Conservation (phyloP, 768 basidiomycete genomes). For the Tylopilus rubrobrunneus region DNA sequence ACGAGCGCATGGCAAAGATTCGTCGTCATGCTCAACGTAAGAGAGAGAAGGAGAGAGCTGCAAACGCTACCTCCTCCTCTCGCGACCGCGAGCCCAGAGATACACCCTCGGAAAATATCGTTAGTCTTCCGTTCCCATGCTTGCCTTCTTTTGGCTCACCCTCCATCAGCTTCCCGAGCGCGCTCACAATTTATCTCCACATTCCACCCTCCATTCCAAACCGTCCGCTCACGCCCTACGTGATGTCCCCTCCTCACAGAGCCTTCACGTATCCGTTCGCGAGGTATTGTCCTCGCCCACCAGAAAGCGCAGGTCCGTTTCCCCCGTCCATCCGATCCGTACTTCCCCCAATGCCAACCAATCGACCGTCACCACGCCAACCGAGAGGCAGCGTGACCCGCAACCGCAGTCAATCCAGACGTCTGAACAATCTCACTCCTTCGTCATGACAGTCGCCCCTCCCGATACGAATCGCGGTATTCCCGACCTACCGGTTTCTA, state of each 20-base stretch:
- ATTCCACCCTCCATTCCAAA: slow-evolving; percentile 21
- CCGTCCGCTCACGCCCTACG: slow-evolving; percentile 20
- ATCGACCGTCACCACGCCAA: slow-evolving; percentile 17
- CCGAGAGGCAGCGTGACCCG: slow-evolving; percentile 10
- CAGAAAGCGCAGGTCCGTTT: slow-evolving; percentile 10
- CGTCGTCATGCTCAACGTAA: slow-evolving; percentile 88
- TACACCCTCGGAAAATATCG: slow-evolving; percentile 38
- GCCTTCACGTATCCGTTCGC: slow-evolving; percentile 12
- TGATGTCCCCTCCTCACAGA: slow-evolving; percentile 24
- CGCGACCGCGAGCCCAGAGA: slow-evolving; percentile 26
- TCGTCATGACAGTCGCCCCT: slow-evolving; percentile 43
- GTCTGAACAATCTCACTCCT: slow-evolving; percentile 32
- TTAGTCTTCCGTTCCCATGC: slow-evolving; percentile 26
- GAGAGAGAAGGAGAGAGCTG: slow-evolving; percentile 56
- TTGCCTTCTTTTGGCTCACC: not conserved
- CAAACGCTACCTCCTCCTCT: slow-evolving; percentile 21
- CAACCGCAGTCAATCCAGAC: slow-evolving; percentile 14
- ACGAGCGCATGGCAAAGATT: slow-evolving; percentile 92
- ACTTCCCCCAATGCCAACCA: not conserved
- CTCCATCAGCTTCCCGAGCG: slow-evolving; percentile 10
- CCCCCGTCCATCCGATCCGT: slow-evolving; percentile 11
- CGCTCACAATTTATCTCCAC: not conserved
- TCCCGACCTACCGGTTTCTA: slow-evolving; percentile 7
- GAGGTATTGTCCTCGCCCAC: slow-evolving; percentile 1
- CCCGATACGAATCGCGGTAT: slow-evolving; percentile 22